Evolutionary conservation across 1,284 basidiomycete species (phyloP), one percentile per base, ranked within the genome.

Genomic region (Ceratobasidium papillatum): DNA sequence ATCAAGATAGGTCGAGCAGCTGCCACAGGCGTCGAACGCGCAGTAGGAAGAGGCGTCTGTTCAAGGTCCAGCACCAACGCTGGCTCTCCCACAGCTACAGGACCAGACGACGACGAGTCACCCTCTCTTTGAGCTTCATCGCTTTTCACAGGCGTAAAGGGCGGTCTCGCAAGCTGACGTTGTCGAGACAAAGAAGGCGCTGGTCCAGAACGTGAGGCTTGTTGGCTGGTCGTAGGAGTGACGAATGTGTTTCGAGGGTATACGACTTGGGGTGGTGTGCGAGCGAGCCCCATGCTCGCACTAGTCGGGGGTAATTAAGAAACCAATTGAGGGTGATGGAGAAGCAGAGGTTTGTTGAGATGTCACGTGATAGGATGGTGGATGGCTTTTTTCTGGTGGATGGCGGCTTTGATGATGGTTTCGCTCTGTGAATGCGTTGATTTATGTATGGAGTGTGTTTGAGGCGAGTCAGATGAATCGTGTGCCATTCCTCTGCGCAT

Each of bases 221-320:
- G 45, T 66, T 52, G 45, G n/a, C 17, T 54, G 17, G 34, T 34
- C 9, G 65, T 56, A 4, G 51, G 51, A 11, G 65, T 56, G 22
- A 58, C 51, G 27, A 69, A 45, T 7, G 34, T 25, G 2, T 51
- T 41, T 9, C 65, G 30, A 11, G 65, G 65, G 51, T 69, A 69
- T 43, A 69, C 65, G n/a, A 69, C 36, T 25, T 69, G 65, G 12
- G 65, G 65, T 3, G 65, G 65, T 11, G 65, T 69, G 34, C 65
- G 65, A 30, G 65, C 51, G 51, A 69, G 65, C 47, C 65, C 65
- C 65, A 69, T 69, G 34, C 51, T 69, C 47, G 17, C 65, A 17
- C 34, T 1, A 27, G 45, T 47, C 11, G 5, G n/a, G n/a, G n/a
- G 22, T 61, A 61, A 47, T 52, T 66, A 38, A 34, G n/a, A 30